These are phyloP conservation scores for Mallotus japonicus DNA, from an alignment of 441 rosid species.

Conservation along the genomic window DNA sequence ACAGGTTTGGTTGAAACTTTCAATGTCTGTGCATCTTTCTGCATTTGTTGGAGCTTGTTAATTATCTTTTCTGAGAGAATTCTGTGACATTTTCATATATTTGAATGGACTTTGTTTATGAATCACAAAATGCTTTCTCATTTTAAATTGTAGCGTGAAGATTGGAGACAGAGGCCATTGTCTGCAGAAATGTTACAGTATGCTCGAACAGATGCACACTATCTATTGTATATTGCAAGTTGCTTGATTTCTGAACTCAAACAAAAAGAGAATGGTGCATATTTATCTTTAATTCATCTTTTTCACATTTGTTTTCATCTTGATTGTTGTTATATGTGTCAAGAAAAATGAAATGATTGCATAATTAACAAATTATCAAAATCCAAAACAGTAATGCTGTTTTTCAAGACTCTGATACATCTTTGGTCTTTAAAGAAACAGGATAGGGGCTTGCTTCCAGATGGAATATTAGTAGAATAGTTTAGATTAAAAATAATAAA, in stretches of 20 bases:
- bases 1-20: constrained; percentile 49
- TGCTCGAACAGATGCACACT: constrained; percentile 87
- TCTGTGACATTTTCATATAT: not conserved
- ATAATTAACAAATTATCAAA: not conserved
- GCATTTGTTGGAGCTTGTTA: not conserved
- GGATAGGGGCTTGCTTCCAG: not conserved
- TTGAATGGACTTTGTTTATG: constrained; percentile 10
- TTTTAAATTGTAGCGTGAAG: constrained; percentile 70
- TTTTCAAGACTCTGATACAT: not conserved
- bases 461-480: not conserved
- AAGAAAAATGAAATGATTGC: not conserved
- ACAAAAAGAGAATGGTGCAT: constrained; percentile 55
- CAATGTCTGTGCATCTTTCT: constrained; percentile 6
- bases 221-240: constrained; percentile 69
- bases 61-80: not conserved
- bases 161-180: constrained; percentile 94
- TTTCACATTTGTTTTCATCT: constrained; percentile 10
- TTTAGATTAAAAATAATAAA: not conserved
- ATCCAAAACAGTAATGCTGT: not conserved
- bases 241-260: constrained; percentile 67
- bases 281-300: not conserved
- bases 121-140: constrained; percentile 11
- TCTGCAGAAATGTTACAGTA: constrained; percentile 75
- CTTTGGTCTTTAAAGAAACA: not conserved
- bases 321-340: not conserved